Evolutionary conservation across 805 yeast genomes (phyloP).

Genomic region (Clavispora vitiphila): DNA sequence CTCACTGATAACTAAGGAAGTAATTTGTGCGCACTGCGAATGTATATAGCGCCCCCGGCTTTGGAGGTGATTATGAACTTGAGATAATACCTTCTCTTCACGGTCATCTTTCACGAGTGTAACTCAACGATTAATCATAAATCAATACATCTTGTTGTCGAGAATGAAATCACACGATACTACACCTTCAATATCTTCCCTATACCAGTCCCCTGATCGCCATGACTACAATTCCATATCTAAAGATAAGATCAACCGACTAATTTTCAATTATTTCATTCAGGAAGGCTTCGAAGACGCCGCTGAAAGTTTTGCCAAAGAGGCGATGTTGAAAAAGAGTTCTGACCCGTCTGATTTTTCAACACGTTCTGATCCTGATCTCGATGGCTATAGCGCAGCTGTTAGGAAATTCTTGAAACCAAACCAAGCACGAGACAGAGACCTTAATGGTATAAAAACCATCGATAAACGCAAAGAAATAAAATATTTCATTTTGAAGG

Average conservation of each 20-base stretch:
- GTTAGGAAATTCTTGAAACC: background rate
- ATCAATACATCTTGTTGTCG: no score
- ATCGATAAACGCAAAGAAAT: conserved; percentile 51
- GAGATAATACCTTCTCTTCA: background rate
- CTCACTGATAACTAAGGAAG: no score
- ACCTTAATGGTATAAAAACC: conserved; percentile 40
- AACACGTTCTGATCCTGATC: no score
- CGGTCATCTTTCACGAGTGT: background rate
- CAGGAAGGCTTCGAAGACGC: conserved; percentile 75
- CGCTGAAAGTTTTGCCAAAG: conserved; percentile 56
- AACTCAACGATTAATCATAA: background rate
- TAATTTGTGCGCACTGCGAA: no score
- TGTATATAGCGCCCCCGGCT: background rate
- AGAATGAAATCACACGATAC: background rate
- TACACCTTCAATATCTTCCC: background rate
- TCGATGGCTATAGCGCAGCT: background rate
- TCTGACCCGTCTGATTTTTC: no score
- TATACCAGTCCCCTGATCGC: background rate
- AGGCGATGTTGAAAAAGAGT: conserved; percentile 29
- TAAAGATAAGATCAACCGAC: conserved; percentile 39
- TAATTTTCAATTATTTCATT: conserved; percentile 69
- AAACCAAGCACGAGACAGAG: background rate
- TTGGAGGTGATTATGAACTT: background rate
- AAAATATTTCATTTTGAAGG: conserved; percentile 49
- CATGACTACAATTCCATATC: conserved; percentile 11